phyloP scores from a whole-genome alignment of 163 green algal genomes.

The Scenedesmus sp. region DNA sequence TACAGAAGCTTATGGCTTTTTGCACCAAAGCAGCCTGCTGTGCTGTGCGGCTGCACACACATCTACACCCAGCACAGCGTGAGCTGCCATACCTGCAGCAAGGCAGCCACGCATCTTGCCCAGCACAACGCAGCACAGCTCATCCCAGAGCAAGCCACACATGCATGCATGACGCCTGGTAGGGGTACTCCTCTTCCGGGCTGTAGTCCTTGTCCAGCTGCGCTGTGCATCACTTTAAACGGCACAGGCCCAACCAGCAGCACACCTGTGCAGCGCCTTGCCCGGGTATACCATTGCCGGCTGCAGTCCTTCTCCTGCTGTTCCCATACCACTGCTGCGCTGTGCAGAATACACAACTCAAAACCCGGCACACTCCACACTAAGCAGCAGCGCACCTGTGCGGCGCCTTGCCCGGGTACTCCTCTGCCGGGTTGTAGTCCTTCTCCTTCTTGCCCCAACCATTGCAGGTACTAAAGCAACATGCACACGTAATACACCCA shows the following conservation, averaged over 20 bases:
- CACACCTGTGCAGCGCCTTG: conserved; percentile 81
- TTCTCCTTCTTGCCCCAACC: conserved; percentile 97
- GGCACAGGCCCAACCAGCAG: neutral
- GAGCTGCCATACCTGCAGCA: too few relatives aligned
- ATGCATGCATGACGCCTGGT: conserved; percentile 59
- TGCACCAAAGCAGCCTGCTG: too few relatives aligned
- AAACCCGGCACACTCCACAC: too few relatives aligned
- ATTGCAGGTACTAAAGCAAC: conserved; percentile 53
- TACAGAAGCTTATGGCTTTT: too few relatives aligned
- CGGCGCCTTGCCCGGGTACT: conserved; percentile 87
- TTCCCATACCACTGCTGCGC: conserved; percentile 76
- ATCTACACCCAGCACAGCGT: too few relatives aligned
- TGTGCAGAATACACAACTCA: too few relatives aligned
- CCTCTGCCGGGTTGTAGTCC: conserved; percentile 93
- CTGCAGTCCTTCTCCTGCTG: conserved; percentile 95
- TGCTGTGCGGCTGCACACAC: too few relatives aligned
- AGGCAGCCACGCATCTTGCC: too few relatives aligned
- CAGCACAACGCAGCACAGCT: too few relatives aligned
- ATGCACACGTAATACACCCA: neutral
- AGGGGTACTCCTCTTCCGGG: conserved; percentile 92
- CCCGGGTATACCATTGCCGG: conserved; percentile 94
- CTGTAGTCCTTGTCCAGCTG: conserved; percentile 95
- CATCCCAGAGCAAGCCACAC: too few relatives aligned
- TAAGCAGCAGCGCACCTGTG: conserved; percentile 75
- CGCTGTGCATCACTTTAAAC: neutral